These are phyloP conservation scores for Diplocarpon rosae DNA, from an alignment of 2,329 filamentous ascomycete species.

Conservation along the genomic window DNA sequence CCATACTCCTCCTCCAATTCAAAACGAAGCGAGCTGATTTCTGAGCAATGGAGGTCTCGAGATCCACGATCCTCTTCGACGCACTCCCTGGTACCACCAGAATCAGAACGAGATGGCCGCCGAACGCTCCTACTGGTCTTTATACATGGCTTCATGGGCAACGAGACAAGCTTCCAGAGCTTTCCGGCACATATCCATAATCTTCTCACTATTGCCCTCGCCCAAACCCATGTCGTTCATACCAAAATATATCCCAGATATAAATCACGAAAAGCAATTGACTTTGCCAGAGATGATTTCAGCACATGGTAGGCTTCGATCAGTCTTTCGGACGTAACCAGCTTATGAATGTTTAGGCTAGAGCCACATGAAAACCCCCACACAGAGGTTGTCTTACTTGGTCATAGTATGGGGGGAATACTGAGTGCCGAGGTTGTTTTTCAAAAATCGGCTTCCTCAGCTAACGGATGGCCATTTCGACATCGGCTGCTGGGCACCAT, in stretches of 20 bases:
- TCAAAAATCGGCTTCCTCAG: constrained; percentile 29
- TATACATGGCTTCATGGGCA: constrained; percentile 84
- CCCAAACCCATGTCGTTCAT: constrained; percentile 68
- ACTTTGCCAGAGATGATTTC: constrained; percentile 70
- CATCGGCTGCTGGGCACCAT: constrained; percentile 73
- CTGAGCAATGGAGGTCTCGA: constrained; percentile 26
- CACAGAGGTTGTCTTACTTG: constrained; percentile 73
- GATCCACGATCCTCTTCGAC: constrained; percentile 27
- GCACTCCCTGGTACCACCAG: constrained; percentile 25
- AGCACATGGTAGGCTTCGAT: constrained; percentile 51
- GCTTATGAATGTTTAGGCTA: constrained; percentile 38
- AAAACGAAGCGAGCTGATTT: constrained; percentile 21
- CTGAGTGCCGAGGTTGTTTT: constrained; percentile 70
- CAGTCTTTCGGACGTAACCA: constrained; percentile 2
- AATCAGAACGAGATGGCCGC: constrained; percentile 27
- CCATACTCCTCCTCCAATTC: constrained; percentile 23
- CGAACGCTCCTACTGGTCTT: constrained; percentile 64
- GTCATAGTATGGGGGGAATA: constrained; percentile 85
- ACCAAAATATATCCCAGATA: constrained; percentile 79
- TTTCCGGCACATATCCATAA: constrained; percentile 84
- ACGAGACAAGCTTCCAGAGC: constrained; percentile 74
- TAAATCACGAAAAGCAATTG: constrained; percentile 61
- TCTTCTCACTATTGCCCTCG: constrained; percentile 53
- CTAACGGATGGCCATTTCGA: constrained; percentile 37
- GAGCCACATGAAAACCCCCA: constrained; percentile 60